Conservation (phyloP, 2,329 filamentous ascomycete species). For the Phyllosticta citrichinensis region DNA sequence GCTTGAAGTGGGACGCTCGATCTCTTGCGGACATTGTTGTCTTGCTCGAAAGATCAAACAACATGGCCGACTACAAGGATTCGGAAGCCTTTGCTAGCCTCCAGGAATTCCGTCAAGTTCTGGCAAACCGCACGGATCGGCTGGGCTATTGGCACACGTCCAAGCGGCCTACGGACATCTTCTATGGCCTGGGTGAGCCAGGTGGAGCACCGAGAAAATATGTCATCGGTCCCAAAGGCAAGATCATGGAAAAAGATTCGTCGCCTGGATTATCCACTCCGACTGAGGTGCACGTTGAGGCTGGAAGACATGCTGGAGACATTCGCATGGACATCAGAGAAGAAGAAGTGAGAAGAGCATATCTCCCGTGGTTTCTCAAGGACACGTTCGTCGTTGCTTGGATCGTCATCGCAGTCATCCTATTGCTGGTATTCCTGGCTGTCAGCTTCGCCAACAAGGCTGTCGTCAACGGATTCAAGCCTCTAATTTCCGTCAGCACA, state of each 20-base stretch:
- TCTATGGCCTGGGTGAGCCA: constrained; percentile 69
- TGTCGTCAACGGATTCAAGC: constrained; percentile 61
- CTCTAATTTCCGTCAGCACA: constrained; percentile 53
- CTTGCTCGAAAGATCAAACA: constrained; percentile 71
- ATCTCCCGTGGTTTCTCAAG: constrained; percentile 68
- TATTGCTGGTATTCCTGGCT: constrained; percentile 48
- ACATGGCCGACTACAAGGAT: constrained; percentile 59
- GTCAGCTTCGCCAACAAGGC: constrained; percentile 66
- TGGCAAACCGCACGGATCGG: constrained; percentile 52
- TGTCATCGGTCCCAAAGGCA: constrained; percentile 37
- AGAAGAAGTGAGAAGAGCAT: constrained; percentile 49
- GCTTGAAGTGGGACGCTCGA: constrained; percentile 74
- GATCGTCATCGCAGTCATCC: constrained; percentile 35
- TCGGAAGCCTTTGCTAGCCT: constrained; percentile 51
- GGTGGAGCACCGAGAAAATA: constrained; percentile 43
- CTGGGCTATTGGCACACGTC: constrained; percentile 81
- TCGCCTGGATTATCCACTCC: constrained; percentile 15
- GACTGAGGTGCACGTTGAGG: constrained; percentile 22
- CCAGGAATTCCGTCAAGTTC: constrained; percentile 45
- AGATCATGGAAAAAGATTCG: constrained; percentile 32
- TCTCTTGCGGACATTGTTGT: constrained; percentile 73
- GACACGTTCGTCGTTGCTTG: constrained; percentile 56
- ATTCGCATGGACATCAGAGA: constrained; percentile 43
- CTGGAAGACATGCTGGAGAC: constrained; percentile 21
- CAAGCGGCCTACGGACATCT: constrained; percentile 53